phyloP scores from a whole-genome alignment of 1,284 basidiomycete species.

The Thecaphora frezii region DNA sequence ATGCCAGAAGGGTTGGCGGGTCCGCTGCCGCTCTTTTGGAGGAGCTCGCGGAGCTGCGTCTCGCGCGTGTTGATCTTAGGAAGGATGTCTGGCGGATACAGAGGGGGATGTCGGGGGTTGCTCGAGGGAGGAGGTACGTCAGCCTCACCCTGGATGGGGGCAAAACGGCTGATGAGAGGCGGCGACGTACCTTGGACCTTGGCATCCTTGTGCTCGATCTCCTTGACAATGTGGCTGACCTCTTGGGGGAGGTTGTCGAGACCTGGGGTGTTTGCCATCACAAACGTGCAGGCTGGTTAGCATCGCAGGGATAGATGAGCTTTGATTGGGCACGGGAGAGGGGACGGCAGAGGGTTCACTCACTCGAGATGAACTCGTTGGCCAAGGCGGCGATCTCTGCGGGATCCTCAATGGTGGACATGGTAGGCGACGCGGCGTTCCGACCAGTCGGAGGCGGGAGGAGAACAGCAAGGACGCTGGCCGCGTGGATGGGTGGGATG shows the following conservation, averaged over 20 bases:
- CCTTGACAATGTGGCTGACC: constrained; percentile 53
- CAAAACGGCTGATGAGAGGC: background rate
- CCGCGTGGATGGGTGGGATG: no score
- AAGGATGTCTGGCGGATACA: constrained; percentile 25
- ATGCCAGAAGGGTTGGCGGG: constrained; percentile 21
- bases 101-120: no score
- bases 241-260: constrained; percentile 56
- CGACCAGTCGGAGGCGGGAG: no score
- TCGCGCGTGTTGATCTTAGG: constrained; percentile 50
- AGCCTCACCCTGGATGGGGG: background rate
- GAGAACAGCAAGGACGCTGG: no score
- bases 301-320: no score
- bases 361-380: constrained; percentile 48
- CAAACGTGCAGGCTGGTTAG: no score
- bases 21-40: constrained; percentile 24
- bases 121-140: background rate
- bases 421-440: no score
- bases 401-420: constrained; percentile 50
- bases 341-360: constrained; percentile 1
- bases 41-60: constrained; percentile 39
- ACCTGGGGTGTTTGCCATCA: constrained; percentile 7
- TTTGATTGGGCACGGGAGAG: no score
- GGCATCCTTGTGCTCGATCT: constrained; percentile 56
- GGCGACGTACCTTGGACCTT: constrained; percentile 43
- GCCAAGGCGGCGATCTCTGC: constrained; percentile 56